phyloP scores from a whole-genome alignment of 495 filamentous ascomycete species.

The Penicillium angulare region DNA sequence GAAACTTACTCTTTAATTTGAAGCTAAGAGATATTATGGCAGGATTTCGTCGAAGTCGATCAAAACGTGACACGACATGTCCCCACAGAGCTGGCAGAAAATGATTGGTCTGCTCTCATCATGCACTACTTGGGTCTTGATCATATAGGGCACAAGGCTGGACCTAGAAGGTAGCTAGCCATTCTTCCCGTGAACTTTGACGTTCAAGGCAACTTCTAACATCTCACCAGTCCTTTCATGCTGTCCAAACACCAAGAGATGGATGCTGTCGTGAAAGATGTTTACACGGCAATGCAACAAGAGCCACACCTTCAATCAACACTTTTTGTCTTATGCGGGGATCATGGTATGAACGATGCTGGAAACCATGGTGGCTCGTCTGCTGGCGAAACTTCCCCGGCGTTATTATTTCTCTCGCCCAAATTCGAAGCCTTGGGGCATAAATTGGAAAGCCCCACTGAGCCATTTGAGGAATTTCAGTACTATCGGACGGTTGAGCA shows the following conservation, averaged over 20 bases:
- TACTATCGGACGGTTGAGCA: conserved; percentile 87
- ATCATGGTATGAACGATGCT: conserved; percentile 99
- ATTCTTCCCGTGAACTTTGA: neutral
- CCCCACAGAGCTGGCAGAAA: conserved; percentile 63
- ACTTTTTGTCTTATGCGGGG: conserved; percentile 82
- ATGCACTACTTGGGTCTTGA: conserved; percentile 96
- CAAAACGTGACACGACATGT: conserved; percentile 95
- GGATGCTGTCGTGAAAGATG: conserved; percentile 74
- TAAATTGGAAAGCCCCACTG: conserved; percentile 38
- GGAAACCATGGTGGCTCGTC: conserved; percentile 96
- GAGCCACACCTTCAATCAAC: conserved; percentile 70
- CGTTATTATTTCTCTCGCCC: conserved; percentile 88
- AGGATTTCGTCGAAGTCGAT: conserved; percentile 98
- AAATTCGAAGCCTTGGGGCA: conserved; percentile 61
- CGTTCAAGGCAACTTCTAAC: conserved; percentile 8
- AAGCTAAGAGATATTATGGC: conserved; percentile 1
- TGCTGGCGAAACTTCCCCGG: conserved; percentile 88
- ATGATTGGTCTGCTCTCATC: conserved; percentile 92
- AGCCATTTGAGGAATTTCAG: conserved; percentile 56
- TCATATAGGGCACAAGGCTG: conserved; percentile 96
- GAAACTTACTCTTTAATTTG: neutral
- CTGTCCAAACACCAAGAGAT: conserved; percentile 90
- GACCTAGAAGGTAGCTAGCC: conserved; percentile 67
- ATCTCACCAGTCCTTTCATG: conserved; percentile 71
- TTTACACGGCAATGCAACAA: conserved; percentile 73